Percentiles rank a stretch among this genome's conserved stretches.
Conservation (phyloP, 306 rosid genomes). For the Castanospermum australe region DNA sequence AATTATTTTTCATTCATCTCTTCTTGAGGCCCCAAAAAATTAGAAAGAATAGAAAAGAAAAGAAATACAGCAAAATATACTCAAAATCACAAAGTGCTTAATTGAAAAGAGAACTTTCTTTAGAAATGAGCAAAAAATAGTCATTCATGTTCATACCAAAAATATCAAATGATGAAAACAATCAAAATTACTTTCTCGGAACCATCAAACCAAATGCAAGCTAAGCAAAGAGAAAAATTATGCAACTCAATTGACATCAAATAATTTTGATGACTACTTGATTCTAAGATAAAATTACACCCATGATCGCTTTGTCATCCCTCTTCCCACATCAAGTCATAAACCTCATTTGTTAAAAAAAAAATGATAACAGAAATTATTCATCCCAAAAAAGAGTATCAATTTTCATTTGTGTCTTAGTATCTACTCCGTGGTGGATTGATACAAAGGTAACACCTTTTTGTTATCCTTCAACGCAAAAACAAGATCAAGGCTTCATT, state of each 20-base stretch:
- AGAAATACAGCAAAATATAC: not conserved
- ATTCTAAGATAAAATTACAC: no score
- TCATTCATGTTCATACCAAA: not conserved
- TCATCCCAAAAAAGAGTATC: no score
- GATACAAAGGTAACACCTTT: not conserved
- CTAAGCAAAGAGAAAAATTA: not conserved
- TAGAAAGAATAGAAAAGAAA: not conserved
- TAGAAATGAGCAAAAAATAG: not conserved
- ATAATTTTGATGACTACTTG: no score
- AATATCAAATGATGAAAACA: not conserved
- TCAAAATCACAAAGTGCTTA: not conserved
- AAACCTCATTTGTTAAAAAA: no score
- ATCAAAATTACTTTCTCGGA: not conserved
- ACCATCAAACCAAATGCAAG: not conserved
- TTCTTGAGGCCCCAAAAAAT: not conserved
- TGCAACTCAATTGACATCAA: no score
- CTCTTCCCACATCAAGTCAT: no score
- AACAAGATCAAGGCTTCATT: not conserved
- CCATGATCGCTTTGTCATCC: no score
- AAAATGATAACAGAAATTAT: no score
- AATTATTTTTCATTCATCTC: no score
- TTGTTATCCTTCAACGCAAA: not conserved
- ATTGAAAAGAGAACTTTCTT: not conserved
- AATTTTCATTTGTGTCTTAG: no score
- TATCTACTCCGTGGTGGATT: not conserved